phyloP scores from a whole-genome alignment of 169 alveolate species.

The Cryptosporidium baileyi region DNA sequence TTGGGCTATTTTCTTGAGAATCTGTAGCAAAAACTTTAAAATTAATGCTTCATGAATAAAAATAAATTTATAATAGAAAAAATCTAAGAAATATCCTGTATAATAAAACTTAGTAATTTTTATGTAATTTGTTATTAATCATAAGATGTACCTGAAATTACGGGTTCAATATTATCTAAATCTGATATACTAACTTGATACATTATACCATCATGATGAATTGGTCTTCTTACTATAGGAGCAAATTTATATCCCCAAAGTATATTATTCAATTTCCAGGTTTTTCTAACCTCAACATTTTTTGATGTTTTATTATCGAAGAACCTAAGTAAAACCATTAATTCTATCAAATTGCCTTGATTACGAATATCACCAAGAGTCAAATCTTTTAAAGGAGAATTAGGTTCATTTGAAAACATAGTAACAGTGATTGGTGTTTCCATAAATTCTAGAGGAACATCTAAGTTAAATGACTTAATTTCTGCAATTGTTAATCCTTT shows the following conservation, averaged over 20 bases:
- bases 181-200: slow-evolving; percentile 60
- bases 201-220: slow-evolving; percentile 16
- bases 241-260: slow-evolving; percentile 67
- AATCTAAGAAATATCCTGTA: too few species aligned
- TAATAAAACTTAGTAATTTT: too few species aligned
- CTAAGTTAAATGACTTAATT: slow-evolving; percentile 69
- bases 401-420: slow-evolving; percentile 66
- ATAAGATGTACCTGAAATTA: slow-evolving; percentile 5
- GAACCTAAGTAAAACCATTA: slow-evolving; percentile 73
- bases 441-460: slow-evolving; percentile 77
- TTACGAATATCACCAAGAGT: slow-evolving; percentile 69
- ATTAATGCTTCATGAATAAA: too few species aligned
- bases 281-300: slow-evolving; percentile 74
- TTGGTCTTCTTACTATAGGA: slow-evolving; percentile 40
- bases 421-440: slow-evolving; percentile 76
- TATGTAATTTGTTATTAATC: too few species aligned
- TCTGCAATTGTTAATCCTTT: slow-evolving; percentile 71
- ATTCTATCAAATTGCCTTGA: slow-evolving; percentile 73
- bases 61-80: too few species aligned
- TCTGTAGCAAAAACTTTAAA: too few species aligned
- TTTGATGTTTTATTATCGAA: slow-evolving; percentile 76
- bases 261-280: slow-evolving; percentile 51
- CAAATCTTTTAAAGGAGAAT: slow-evolving; percentile 72
- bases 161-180: slow-evolving; percentile 54
- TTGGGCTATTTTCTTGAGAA: too few species aligned